These are phyloP conservation scores for Dendrobium catenatum DNA, from an alignment of 106 monocot species.

Conservation along the genomic window DNA sequence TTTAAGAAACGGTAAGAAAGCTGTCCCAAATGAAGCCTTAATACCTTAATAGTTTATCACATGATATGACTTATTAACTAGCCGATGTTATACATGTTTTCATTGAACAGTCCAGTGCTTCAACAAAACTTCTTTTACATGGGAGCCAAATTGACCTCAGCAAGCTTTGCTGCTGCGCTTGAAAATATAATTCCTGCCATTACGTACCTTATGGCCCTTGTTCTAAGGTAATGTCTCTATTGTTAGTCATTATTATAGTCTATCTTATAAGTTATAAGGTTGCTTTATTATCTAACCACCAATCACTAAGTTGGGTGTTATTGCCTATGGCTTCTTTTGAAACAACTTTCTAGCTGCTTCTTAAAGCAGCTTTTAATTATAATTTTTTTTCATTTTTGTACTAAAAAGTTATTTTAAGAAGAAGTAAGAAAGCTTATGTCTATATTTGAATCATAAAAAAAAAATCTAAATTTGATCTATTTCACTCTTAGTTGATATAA, in stretches of 20 bases:
- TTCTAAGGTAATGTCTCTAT: slow-evolving; percentile 31
- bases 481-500: neutral
- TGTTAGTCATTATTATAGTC: neutral
- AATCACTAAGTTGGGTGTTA: no score
- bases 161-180: slow-evolving; percentile 55
- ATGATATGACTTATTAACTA: neutral
- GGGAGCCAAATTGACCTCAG: slow-evolving; percentile 67
- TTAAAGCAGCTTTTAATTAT: no score
- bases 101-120: slow-evolving; percentile 51
- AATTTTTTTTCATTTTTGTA: no score
- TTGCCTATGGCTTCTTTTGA: neutral
- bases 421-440: no score
- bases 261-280: neutral
- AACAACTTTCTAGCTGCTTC: no score
- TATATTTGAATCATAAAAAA: neutral
- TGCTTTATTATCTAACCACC: neutral
- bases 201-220: slow-evolving; percentile 60
- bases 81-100: neutral
- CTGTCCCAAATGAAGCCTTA: no score
- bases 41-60: no score
- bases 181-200: slow-evolving; percentile 73
- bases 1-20: no score
- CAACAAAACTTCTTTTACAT: slow-evolving; percentile 80
- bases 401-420: no score
- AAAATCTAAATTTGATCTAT: neutral